These are phyloP conservation scores for Yarrowia alimentaria DNA, from an alignment of 805 yeast genomes.

Conservation along the genomic window DNA sequence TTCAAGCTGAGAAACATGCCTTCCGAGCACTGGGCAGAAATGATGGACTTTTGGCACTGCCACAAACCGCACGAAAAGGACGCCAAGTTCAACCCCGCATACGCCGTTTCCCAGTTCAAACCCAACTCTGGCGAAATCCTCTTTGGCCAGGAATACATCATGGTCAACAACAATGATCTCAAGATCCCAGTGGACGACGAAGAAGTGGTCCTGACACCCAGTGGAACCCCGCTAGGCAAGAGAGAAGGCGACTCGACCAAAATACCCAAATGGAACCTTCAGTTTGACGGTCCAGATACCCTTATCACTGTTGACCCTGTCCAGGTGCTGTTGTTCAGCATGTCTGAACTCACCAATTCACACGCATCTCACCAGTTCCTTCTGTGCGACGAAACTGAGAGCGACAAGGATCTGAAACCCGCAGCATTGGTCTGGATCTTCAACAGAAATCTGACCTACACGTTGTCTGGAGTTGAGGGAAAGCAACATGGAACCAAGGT, in stretches of 20 bases:
- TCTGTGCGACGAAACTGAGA: slow-evolving; percentile 13
- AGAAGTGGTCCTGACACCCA: too few species aligned
- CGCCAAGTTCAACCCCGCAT: slow-evolving; percentile 31
- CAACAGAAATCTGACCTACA: slow-evolving; percentile 16
- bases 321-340: slow-evolving; percentile 4
- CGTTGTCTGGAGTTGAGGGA: slow-evolving; percentile 45
- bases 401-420: background rate
- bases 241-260: slow-evolving; percentile 7
- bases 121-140: slow-evolving; percentile 39
- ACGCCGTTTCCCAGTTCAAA: slow-evolving; percentile 39
- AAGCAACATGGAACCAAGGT: slow-evolving; percentile 51
- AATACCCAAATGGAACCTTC: slow-evolving; percentile 21
- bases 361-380: slow-evolving; percentile 24
- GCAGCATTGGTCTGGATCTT: slow-evolving; percentile 11
- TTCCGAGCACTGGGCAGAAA: slow-evolving; percentile 87
- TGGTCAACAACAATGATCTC: slow-evolving; percentile 30
- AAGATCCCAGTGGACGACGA: slow-evolving; percentile 7
- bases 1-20: slow-evolving; percentile 61
- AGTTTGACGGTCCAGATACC: background rate
- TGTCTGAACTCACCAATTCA: slow-evolving; percentile 19
- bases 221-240: too few species aligned
- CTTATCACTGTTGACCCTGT: slow-evolving; percentile 2
- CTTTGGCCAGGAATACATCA: slow-evolving; percentile 19
- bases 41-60: slow-evolving; percentile 98
- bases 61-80: slow-evolving; percentile 48